Evolutionary conservation across 2,329 filamentous ascomycete genomes (phyloP).

Genomic region (Pseudocercospora cruenta): DNA sequence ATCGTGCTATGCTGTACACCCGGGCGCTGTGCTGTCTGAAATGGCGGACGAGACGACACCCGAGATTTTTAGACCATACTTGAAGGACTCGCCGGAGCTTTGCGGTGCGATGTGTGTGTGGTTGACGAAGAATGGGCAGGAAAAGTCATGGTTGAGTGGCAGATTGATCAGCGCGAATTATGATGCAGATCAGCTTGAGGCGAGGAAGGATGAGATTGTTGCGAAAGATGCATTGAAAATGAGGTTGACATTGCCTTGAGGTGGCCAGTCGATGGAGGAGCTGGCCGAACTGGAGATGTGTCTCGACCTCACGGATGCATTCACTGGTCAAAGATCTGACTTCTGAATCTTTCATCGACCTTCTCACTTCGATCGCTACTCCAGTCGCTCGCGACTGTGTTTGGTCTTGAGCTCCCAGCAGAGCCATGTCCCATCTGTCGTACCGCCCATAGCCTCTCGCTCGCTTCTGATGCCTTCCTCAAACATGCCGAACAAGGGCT

Average conservation of each 20-base stretch:
- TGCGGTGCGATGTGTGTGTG: conserved; percentile 41
- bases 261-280: neutral
- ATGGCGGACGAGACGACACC: conserved; percentile 43
- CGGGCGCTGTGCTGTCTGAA: conserved; percentile 43
- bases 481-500: conserved; percentile 4
- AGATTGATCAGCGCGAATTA: conserved; percentile 43
- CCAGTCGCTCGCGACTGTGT: neutral
- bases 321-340: neutral
- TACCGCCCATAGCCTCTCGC: neutral
- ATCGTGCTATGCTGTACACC: conserved; percentile 41
- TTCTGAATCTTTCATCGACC: neutral
- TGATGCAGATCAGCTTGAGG: conserved; percentile 43
- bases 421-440: neutral
- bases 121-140: conserved; percentile 35
- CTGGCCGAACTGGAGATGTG: neutral
- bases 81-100: conserved; percentile 39
- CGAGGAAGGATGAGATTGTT: conserved; percentile 41
- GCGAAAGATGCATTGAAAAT: conserved; percentile 43
- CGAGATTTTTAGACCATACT: conserved; percentile 27
- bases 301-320: neutral
- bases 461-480: neutral
- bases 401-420: neutral
- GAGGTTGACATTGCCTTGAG: conserved; percentile 27
- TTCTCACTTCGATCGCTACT: neutral
- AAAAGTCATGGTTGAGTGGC: conserved; percentile 43